Base-by-base conservation (phyloP, 768 basidiomycete species). In the Guyanaporus albipodus region DNA sequence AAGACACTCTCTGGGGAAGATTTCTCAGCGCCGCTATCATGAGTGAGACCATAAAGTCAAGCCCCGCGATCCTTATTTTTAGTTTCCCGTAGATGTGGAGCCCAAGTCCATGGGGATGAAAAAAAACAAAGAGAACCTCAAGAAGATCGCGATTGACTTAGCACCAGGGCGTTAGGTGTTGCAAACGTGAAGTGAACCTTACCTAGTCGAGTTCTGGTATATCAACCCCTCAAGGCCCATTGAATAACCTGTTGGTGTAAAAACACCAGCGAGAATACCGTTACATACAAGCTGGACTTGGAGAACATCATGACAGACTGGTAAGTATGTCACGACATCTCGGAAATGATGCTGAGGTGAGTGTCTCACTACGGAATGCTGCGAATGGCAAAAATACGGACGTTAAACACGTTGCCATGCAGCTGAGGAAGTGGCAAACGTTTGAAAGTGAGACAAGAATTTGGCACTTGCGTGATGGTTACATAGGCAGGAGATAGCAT, bases 391-490 rank as follows among this genome's bases (percentile, higher is more conserved):
- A 53, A 29, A 22, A 44, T 22, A 38, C 29, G 35, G 32, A 37
- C 14, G 44, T 8, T 37, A 39, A 31, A 19, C 26, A n/a, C 12
- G 17, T 24, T 34, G 39, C 14, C 29, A 7, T 8, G 39, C 17
- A 32, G 31, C 28, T 28, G 18, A 40, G n/a, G 40, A 11, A 19
- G 18, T 46, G 33, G 22, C 14, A 23, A 24, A 39, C 29, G 15
- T 36, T 33, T 38, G 24, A 46, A 52, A 55, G 57, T 59, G 57
- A 59, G 50, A 59, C 57, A 38, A 17, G 35, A 27, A 47, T 34
- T 37, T 31, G 38, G 41, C 18, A 42, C 32, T 50, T 46, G 38
- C 54, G 53, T 55, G 37, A 55, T 44, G 29, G 14, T 28, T 43
- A 42, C 40, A 46, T 45, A 23, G 37, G 34, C 3, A 18, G 43